phyloP scores from a whole-genome alignment of 768 basidiomycete genomes.

The Mycena capillaripes region DNA sequence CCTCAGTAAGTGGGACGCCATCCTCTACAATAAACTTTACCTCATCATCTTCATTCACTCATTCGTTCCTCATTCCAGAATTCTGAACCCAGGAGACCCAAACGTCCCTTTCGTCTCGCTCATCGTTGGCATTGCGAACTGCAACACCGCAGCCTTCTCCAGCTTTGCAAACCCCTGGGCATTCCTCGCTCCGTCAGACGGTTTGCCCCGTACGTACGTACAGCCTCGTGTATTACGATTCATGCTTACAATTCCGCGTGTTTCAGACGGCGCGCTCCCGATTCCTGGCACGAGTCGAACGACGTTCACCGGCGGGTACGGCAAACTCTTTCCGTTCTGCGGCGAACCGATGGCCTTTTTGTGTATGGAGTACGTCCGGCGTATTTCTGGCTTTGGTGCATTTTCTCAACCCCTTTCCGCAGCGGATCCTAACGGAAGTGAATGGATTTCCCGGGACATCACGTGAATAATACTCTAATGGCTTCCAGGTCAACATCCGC shows the following conservation, averaged over 20 bases:
- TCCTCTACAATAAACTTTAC: not conserved
- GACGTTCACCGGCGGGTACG: slow-evolving; percentile 3
- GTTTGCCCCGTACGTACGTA: not conserved
- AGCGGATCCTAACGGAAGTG: slow-evolving; percentile 10
- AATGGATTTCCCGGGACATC: not conserved
- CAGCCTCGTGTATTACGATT: not conserved
- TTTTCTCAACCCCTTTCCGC: not conserved
- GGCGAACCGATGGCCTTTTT: slow-evolving; percentile 6
- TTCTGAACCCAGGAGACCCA: slow-evolving; percentile 3
- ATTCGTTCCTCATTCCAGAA: not conserved
- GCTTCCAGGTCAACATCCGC: not conserved
- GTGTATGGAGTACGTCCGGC: not conserved
- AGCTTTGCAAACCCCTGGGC: not conserved
- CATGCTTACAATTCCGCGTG: not conserved
- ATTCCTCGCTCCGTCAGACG: not conserved
- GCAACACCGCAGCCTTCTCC: not conserved
- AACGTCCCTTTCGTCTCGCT: not conserved
- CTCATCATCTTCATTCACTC: not conserved
- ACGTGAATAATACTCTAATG: not conserved
- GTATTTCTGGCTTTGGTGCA: not conserved
- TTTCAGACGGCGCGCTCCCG: slow-evolving; percentile 2
- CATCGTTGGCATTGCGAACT: not conserved
- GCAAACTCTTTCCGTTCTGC: not conserved
- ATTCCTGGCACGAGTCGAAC: not conserved
- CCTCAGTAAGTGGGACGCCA: not conserved